Base-by-base conservation (phyloP, 2,329 filamentous ascomycete species). In the Dactylellina parvicollis region DNA sequence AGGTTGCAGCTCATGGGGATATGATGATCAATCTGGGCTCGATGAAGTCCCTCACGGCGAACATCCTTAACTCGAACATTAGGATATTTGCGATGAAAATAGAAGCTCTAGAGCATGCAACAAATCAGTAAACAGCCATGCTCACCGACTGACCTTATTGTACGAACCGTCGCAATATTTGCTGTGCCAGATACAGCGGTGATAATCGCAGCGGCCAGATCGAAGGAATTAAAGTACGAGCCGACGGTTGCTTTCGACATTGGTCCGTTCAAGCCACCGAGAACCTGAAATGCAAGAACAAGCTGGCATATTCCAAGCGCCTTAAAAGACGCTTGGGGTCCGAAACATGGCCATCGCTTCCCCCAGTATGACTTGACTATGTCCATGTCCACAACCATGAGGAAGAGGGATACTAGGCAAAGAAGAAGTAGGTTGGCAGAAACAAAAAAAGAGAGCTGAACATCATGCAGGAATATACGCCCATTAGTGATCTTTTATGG, bases 371-470 rank as follows among this genome's bases (percentile, higher is more conserved):
- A 59, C 16, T 16, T 34, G n/a, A 65, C 50, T 10, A 65, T 18
- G 7, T 47, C 59, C 7, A 54, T 16, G 20, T 72, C 52, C 7
- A 56, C 38, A 5, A 46, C 30, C 18, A 49, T 20, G 0, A 72
- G 57, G 34, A 71, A 42, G 3, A 71, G 9, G 4, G 57, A 32
- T 32, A 64, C 50, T 16, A 71, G 2, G 28, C 36, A 62, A 3
- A 71, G 44, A n/a, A 71, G 7, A 16, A 65, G 52, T 10, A 72
- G 30, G 18, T 72, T 72, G 12, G 59, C 57, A 1, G 57, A 38
- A n/a, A 72, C 59, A 8, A 72, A 72, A 46, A 64, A 72, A 1
- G 50, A 57, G 20, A 59, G 56, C 67, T 65, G 38, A n/a, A 42
- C 14, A 16, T 36, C 0, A 2, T 36, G 9, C 4, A 24, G 14